Conservation (phyloP, 1,284 basidiomycete species). For the Ceratobasidium theobromae region DNA sequence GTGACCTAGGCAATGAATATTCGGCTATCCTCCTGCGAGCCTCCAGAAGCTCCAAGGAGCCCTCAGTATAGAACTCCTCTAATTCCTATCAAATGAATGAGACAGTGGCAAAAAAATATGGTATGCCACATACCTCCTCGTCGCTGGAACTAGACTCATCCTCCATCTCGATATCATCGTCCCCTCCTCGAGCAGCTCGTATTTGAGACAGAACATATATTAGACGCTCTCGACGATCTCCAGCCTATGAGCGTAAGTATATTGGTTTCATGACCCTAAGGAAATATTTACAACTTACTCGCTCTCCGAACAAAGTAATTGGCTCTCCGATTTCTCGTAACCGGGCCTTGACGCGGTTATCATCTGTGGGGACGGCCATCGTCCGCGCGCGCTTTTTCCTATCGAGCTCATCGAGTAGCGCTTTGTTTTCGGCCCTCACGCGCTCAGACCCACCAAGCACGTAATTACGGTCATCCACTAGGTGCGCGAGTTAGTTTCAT, state of each 20-base stretch:
- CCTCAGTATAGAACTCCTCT: conserved; percentile 97
- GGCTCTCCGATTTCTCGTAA: conserved; percentile 93
- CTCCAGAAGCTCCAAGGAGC: conserved; percentile 80
- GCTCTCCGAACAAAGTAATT: conserved; percentile 95
- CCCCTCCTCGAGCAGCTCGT: conserved; percentile 73
- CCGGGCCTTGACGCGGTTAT: conserved; percentile 84
- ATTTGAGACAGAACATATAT: conserved; percentile 91
- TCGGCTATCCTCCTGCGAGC: conserved; percentile 83
- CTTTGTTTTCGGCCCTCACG: conserved; percentile 58
- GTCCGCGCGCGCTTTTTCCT: conserved; percentile 91
- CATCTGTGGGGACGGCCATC: conserved; percentile 96
- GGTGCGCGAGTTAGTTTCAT: not conserved
- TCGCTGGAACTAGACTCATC: conserved; percentile 69
- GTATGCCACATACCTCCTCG: conserved; percentile 61
- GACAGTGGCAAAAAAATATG: conserved; percentile 3
- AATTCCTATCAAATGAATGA: conserved; percentile 50
- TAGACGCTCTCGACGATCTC: conserved; percentile 89
- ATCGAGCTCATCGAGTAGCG: conserved; percentile 88
- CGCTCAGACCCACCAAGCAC: conserved; percentile 41
- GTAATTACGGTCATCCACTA: conserved; percentile 36
- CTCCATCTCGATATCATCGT: conserved; percentile 64
- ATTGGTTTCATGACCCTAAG: not conserved
- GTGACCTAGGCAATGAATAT: conserved; percentile 90
- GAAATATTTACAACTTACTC: conserved; percentile 58
- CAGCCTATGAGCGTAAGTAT: conserved; percentile 55